Evolutionary conservation across 73 alveolate genomes (phyloP), one percentile per base, ranked within the genome.

Genomic region (Loxodes magnus): DNA sequence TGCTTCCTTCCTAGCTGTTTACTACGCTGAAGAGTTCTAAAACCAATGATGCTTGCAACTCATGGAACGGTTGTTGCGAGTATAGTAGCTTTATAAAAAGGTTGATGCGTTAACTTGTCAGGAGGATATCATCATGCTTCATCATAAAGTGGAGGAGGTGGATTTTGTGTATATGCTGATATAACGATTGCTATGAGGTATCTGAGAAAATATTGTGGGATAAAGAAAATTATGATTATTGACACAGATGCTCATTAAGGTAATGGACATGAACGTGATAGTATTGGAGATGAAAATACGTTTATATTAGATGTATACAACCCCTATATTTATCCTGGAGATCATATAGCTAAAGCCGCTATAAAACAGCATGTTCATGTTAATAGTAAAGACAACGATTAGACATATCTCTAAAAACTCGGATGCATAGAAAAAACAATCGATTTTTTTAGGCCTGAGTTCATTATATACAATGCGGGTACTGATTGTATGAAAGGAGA

Each of bases 111-210:
- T 35, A 84, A 84, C 43, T 67, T 84, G 22, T 57, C 85, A 28
- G 96, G 96, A 3, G 96, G 96, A 3, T 84, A 80, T 64, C 96
- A 84, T 52, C 96, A 84, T 54, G 93, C 93, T 20, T 38, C 79
- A 15, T 22, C 78, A 23, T 1, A 12, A n/a, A 5, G n/a, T n/a
- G n/a, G 48, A 2, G 84, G 93, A 33, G 86, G 84, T 7, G 91
- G 96, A 29, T 84, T 84, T 66, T 84, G 96, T 35, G 64, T 84
- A 5, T 84, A 68, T 35, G 90, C 93, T 12, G 96, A 84, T 29
- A 84, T 84, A 22, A 56, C 93, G 9, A 31, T 84, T 4, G 67
- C 81, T 5, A 74, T 80, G 4, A 67, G 70, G 15, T 66, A 38
- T 34, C 21, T 77, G 27, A 41, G 82, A 41, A 61, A 58, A 38